A percentile compares a stretch with the other conserved stretches of the same genome.
Evolutionary conservation across 768 basidiomycete species (phyloP).

Genomic region (Mycena pura): DNA sequence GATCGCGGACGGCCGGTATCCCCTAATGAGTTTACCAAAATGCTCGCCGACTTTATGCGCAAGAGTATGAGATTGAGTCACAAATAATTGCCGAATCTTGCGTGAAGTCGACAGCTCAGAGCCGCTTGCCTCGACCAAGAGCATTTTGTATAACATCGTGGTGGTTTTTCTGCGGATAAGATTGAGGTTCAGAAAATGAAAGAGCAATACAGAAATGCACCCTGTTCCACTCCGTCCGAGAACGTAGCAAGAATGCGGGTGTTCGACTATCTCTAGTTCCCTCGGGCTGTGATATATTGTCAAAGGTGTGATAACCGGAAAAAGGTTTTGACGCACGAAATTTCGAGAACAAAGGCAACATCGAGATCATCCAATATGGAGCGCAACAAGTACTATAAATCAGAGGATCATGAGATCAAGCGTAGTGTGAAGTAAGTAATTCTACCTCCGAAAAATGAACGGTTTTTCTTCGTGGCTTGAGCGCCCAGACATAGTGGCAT

Average conservation of each 20-base stretch:
- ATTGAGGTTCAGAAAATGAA: background rate
- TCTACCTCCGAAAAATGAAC: slow-evolving; percentile 25
- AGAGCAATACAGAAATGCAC: background rate
- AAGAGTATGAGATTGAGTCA: background rate
- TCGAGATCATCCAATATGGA: too few relatives aligned
- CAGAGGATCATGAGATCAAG: too few relatives aligned
- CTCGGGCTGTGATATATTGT: background rate
- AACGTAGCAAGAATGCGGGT: background rate
- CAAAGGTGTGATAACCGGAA: background rate
- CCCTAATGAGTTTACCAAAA: background rate
- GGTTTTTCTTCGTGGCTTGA: slow-evolving; percentile 20
- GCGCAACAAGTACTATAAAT: too few relatives aligned
- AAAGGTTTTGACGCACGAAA: background rate
- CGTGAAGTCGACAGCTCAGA: background rate
- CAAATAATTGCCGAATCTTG: background rate
- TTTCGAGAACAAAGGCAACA: background rate
- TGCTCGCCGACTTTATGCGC: background rate
- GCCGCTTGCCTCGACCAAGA: background rate
- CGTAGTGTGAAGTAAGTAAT: too few relatives aligned
- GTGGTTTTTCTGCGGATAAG: background rate
- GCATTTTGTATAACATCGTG: background rate
- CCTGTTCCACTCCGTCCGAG: background rate
- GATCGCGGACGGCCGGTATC: background rate
- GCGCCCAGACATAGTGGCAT: slow-evolving; percentile 19
- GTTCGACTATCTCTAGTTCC: background rate